phyloP scores from a whole-genome alignment of 2,329 filamentous ascomycete genomes.

The Acrodontium crateriforme region DNA sequence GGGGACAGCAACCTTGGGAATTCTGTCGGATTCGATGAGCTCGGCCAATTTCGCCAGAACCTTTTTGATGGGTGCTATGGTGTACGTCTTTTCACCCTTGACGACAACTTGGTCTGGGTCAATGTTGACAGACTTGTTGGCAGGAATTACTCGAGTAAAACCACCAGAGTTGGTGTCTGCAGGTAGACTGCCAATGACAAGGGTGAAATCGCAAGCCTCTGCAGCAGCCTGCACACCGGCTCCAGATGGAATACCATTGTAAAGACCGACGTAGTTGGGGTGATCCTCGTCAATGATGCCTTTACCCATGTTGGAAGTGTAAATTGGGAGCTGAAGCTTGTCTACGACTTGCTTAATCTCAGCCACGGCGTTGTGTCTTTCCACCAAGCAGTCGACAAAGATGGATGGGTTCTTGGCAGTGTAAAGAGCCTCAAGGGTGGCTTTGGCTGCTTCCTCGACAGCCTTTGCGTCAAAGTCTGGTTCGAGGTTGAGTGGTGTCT shows the following conservation, averaged over 20 bases:
- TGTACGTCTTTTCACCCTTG: conserved; percentile 18
- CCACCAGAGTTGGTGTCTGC: conserved; percentile 30
- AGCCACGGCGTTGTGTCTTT: conserved; percentile 23
- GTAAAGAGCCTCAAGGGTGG: conserved; percentile 20
- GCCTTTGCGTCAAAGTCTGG: conserved; percentile 16
- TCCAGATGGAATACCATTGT: conserved; percentile 26
- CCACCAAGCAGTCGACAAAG: conserved; percentile 27
- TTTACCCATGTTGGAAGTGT: conserved; percentile 29
- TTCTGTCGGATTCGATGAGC: conserved; percentile 9
- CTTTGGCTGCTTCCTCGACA: conserved; percentile 19
- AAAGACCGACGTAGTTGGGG: conserved; percentile 26
- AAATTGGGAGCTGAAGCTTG: conserved; percentile 25
- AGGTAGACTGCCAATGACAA: conserved; percentile 27
- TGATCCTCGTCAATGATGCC: conserved; percentile 29
- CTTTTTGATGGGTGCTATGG: conserved; percentile 24
- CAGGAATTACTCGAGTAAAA: conserved; percentile 24
- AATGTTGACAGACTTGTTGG: conserved; percentile 21
- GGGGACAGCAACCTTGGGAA: conserved; percentile 16
- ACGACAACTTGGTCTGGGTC: conserved; percentile 26
- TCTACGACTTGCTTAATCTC: conserved; percentile 23
- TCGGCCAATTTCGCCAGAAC: conserved; percentile 20
- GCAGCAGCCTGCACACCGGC: conserved; percentile 26
- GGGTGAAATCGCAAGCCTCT: conserved; percentile 22
- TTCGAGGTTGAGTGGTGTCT: conserved; percentile 24
- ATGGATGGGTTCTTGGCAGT: conserved; percentile 24